Percentiles rank a stretch among this genome's conserved stretches.
Conservation (phyloP, 2,329 filamentous ascomycete genomes). For the Chaetomium olivaceum region DNA sequence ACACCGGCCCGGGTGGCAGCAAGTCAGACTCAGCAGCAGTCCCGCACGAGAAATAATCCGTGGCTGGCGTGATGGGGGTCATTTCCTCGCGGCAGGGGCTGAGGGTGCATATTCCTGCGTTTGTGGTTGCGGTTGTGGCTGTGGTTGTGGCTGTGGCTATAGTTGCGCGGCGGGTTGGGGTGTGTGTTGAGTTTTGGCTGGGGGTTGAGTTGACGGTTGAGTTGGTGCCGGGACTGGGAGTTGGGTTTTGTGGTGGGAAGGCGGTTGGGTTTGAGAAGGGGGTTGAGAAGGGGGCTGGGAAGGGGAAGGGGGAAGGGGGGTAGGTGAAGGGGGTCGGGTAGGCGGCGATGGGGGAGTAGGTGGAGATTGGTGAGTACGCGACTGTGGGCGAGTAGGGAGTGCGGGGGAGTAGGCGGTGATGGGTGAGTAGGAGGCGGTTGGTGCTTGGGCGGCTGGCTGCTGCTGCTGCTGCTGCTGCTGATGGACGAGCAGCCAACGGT, state of each 20-base stretch:
- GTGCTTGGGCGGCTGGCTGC: not conserved
- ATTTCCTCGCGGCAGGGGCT: not conserved
- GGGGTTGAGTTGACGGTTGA: too few relatives aligned
- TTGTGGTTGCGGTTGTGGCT: too few relatives aligned
- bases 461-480: conserved; percentile 14
- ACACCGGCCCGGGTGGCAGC: too few relatives aligned
- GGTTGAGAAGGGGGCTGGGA: not conserved
- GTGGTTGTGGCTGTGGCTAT: too few relatives aligned
- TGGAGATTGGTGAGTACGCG: not conserved
- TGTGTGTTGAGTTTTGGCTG: too few relatives aligned
- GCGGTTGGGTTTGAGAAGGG: too few relatives aligned
- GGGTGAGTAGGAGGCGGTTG: not conserved
- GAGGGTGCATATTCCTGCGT: not conserved
- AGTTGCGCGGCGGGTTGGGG: too few relatives aligned
- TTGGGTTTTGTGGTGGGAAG: not conserved
- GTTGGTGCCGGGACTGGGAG: too few relatives aligned
- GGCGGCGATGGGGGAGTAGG: not conserved
- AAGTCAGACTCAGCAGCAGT: too few relatives aligned
- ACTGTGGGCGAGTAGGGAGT: too few relatives aligned
- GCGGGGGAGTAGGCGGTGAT: not conserved
- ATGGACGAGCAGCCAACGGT: conserved; percentile 42
- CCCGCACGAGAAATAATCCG: not conserved
- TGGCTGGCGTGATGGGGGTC: not conserved
- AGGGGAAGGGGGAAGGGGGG: not conserved
- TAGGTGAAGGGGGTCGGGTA: not conserved